Base-by-base conservation (phyloP, 495 filamentous ascomycete genomes). In the Tuber aestivum region DNA sequence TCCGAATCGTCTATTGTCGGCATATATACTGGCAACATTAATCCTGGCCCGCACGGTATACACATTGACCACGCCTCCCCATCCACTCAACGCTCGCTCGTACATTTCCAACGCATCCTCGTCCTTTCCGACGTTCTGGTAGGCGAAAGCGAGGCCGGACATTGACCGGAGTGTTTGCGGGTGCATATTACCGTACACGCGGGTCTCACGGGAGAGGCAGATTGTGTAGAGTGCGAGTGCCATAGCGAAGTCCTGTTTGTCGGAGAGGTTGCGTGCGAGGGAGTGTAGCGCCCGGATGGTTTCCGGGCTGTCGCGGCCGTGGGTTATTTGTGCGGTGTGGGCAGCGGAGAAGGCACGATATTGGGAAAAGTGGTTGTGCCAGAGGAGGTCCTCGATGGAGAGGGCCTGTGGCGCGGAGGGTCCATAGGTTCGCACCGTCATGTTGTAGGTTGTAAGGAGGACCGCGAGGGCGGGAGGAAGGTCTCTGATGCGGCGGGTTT, bases 331-430 rank as follows among this genome's bases (percentile, higher is more conserved):
- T 14, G 56, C 56, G 27, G 56, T 65, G 27, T 65, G 56, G 3
- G 32, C 56, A 35, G 56, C 27, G 18, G 56, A 65, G 56, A 65
- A 65, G 56, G 2, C 56, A 18, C 27, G 27, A 1, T 27, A 10
- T 65, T 35, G 56, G 56, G 56, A 65, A 65, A 65, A 65, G 56
- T 65, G 56, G 5, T 65, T 65, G 56, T 65, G 56, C 56, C 56
- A 65, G 56, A 65, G 56, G 56, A 35, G 32, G 56, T 65, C 56
- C 35, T 65, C 56, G 56, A 35, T 65, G 27, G 56, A 65, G 56
- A 65, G 27, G 3, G 27, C 14, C 27, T 65, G 27, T 20, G 56
- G 56, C 2, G 56, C 56, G 27, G 27, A 65, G 27, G 56, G 56
- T 14, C 56, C 56, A 20, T 35, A 20, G 56, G 56, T 20, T 16